A percentile compares a stretch with the other conserved stretches of the same genome.
Evolutionary conservation across 192 early-diverging fungal species (phyloP).

Genomic region (Phycomyces blakesleeanus): DNA sequence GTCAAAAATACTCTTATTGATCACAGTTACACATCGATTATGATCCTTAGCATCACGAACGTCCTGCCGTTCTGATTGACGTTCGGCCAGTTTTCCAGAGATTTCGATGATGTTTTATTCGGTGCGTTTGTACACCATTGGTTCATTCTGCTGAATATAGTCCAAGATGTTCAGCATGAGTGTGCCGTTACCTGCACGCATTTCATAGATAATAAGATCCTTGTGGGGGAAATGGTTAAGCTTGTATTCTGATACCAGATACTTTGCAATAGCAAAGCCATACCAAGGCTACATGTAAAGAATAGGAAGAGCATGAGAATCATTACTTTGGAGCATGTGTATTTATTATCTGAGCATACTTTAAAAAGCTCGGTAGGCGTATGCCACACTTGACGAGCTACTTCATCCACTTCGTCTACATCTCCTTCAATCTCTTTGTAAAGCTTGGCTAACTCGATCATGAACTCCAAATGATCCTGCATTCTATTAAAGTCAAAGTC

Average conservation of each 20-base stretch:
- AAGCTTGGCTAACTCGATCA: conserved; percentile 67
- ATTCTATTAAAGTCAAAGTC: conserved; percentile 64
- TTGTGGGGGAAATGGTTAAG: conserved; percentile 51
- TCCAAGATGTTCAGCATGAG: conserved; percentile 92
- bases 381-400: conserved; percentile 93
- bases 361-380: conserved; percentile 96
- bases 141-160: conserved; percentile 73
- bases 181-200: conserved; percentile 96
- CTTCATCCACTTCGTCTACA: conserved; percentile 68
- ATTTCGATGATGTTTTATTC: conserved; percentile 94
- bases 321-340: neutral
- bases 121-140: conserved; percentile 72
- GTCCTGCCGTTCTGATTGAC: conserved; percentile 54
- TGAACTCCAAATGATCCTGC: conserved; percentile 67
- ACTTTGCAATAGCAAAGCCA: conserved; percentile 86
- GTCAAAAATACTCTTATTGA: conserved; percentile 92
- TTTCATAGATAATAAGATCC: conserved; percentile 87
- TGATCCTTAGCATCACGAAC: conserved; percentile 32
- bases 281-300: conserved; percentile 71
- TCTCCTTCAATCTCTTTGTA: conserved; percentile 78
- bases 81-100: conserved; percentile 72
- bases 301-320: neutral
- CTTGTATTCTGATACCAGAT: conserved; percentile 79
- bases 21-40: conserved; percentile 66
- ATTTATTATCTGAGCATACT: conserved; percentile 29